phyloP scores from a whole-genome alignment of 2,329 filamentous ascomycete genomes.

The Colletotrichum neosansevieriae region DNA sequence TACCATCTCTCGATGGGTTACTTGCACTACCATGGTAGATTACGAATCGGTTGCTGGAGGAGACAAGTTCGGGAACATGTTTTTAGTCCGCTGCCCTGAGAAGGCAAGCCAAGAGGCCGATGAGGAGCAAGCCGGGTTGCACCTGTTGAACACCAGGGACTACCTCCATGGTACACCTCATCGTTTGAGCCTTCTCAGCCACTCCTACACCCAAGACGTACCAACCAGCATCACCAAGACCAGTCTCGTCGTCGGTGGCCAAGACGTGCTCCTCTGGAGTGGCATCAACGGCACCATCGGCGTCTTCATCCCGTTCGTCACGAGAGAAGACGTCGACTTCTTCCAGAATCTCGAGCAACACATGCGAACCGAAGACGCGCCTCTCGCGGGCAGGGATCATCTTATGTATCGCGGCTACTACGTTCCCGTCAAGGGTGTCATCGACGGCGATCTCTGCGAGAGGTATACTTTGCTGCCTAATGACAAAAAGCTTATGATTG shows the following conservation, averaged over 20 bases:
- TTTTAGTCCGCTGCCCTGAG: slow-evolving; percentile 87
- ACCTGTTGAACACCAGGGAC: slow-evolving; percentile 88
- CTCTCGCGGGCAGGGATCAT: slow-evolving; percentile 92
- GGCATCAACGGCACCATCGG: slow-evolving; percentile 95
- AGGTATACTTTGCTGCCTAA: slow-evolving; percentile 84
- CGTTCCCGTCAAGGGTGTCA: slow-evolving; percentile 93
- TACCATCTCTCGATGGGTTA: slow-evolving; percentile 89
- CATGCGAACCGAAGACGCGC: slow-evolving; percentile 86
- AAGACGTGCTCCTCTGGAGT: slow-evolving; percentile 92
- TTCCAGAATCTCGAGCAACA: slow-evolving; percentile 95
- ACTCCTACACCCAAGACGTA: slow-evolving; percentile 93
- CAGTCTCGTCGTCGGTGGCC: slow-evolving; percentile 88
- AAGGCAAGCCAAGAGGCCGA: slow-evolving; percentile 92
- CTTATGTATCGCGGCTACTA: slow-evolving; percentile 97
- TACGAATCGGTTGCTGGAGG: slow-evolving; percentile 96
- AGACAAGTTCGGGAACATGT: slow-evolving; percentile 98
- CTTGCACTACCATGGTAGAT: slow-evolving; percentile 92
- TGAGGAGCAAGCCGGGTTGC: slow-evolving; percentile 89
- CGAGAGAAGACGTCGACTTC: slow-evolving; percentile 95
- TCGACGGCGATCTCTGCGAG: slow-evolving; percentile 97
- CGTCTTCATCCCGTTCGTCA: slow-evolving; percentile 90
- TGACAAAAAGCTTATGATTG: slow-evolving; percentile 96
- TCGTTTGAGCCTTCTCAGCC: slow-evolving; percentile 84
- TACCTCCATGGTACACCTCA: slow-evolving; percentile 93
- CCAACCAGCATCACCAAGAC: slow-evolving; percentile 92